phyloP scores from a whole-genome alignment of 2,329 filamentous ascomycete species.

The Fusarium succisae region DNA sequence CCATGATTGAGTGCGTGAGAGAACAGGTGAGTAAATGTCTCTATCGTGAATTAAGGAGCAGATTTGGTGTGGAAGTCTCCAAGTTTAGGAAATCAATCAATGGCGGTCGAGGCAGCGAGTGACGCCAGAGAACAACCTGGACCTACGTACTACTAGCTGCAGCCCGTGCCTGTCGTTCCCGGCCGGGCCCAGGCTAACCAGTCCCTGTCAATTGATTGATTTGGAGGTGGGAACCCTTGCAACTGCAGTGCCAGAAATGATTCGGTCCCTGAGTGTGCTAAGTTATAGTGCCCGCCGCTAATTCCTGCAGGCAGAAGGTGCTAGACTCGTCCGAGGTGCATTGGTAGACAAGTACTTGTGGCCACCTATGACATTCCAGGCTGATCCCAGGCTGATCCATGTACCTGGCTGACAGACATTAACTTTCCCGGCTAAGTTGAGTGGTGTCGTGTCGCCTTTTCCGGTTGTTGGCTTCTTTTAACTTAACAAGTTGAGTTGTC shows the following conservation, averaged over 20 bases:
- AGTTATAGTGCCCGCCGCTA: slow-evolving; percentile 40
- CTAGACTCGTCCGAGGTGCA: not conserved
- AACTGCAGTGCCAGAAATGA: not conserved
- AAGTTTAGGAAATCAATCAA: not conserved
- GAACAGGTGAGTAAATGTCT: not conserved
- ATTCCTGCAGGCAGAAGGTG: not conserved
- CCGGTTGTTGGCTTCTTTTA: slow-evolving; percentile 29
- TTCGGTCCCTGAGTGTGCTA: slow-evolving; percentile 14
- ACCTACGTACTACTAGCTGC: not conserved
- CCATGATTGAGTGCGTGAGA: slow-evolving; percentile 16
- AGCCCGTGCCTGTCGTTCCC: not conserved
- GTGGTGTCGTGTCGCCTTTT: slow-evolving; percentile 11
- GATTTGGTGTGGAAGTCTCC: not conserved
- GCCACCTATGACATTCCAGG: not conserved
- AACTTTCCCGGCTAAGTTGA: slow-evolving; percentile 25
- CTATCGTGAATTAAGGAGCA: not conserved
- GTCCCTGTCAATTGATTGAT: not conserved
- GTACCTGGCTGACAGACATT: slow-evolving; percentile 34
- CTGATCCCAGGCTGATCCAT: not conserved
- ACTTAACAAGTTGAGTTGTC: slow-evolving; percentile 35
- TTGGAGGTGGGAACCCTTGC: not conserved
- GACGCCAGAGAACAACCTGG: slow-evolving; percentile 22
- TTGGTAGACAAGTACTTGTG: slow-evolving; percentile 31
- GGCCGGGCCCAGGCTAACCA: not conserved
- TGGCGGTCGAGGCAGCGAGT: slow-evolving; percentile 8